Evolutionary conservation across 164 flowering plant species (phyloP).

Genomic region (Echeveria elegans): DNA sequence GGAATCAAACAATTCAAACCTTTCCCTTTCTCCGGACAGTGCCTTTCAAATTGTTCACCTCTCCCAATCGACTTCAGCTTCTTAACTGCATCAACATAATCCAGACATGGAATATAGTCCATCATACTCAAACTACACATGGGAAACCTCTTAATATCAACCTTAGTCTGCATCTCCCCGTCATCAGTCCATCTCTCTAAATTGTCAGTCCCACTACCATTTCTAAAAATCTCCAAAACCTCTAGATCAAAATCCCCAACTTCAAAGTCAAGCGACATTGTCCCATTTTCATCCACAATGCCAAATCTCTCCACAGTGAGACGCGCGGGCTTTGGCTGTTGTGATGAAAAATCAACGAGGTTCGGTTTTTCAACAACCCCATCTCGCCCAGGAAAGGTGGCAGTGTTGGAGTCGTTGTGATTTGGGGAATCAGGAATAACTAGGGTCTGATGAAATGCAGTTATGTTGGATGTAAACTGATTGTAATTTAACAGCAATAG

Average conservation of each 20-base stretch:
- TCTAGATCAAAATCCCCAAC: slow-evolving; percentile 75
- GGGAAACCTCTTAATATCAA: slow-evolving; percentile 26
- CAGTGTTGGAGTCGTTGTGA: slow-evolving; percentile 12
- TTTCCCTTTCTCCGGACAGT: slow-evolving; percentile 35
- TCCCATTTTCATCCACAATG: slow-evolving; percentile 71
- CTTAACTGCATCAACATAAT: slow-evolving; percentile 21
- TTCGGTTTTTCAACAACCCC: not conserved
- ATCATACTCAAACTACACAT: slow-evolving; percentile 22
- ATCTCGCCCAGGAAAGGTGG: not conserved
- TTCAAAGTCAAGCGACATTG: slow-evolving; percentile 71
- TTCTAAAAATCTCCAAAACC: slow-evolving; percentile 34
- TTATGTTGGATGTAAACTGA: too few species aligned
- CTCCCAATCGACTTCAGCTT: too few species aligned
- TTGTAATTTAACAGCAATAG: slow-evolving; percentile 43
- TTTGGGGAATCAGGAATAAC: slow-evolving; percentile 51
- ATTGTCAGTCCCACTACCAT: slow-evolving; percentile 16
- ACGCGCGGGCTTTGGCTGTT: slow-evolving; percentile 14
- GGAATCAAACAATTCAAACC: slow-evolving; percentile 48
- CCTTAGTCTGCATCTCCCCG: not conserved
- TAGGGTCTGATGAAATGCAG: slow-evolving; percentile 6
- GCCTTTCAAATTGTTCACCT: slow-evolving; percentile 23
- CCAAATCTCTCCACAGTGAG: slow-evolving; percentile 39
- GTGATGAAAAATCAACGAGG: not conserved
- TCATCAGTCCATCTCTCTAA: slow-evolving; percentile 8
- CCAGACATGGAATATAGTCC: slow-evolving; percentile 52